phyloP scores from a whole-genome alignment of 352 stramenopile genomes.

The Phytophthora constricta region DNA sequence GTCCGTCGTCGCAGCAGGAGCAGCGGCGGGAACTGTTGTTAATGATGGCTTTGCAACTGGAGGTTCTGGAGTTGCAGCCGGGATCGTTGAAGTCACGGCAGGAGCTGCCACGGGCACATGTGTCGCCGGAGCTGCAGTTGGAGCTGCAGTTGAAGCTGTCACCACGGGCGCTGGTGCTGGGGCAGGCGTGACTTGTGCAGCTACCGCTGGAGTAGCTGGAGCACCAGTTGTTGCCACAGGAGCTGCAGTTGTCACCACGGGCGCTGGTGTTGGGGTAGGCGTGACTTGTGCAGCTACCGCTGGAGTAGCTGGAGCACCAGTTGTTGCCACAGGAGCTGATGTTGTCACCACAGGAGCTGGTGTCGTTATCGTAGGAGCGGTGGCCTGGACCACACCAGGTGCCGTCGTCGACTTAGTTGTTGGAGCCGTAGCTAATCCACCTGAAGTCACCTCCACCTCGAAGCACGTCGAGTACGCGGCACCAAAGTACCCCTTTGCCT shows the following conservation, averaged over 20 bases:
- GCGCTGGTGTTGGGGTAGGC: conserved; percentile 1
- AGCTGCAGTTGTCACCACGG: background rate
- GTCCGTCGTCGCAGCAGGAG: background rate
- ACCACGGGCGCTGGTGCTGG: conserved; percentile 2
- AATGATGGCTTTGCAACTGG: background rate
- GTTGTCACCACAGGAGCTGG: conserved; percentile 1
- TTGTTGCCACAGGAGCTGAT: background rate
- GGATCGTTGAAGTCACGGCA: background rate
- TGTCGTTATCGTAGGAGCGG: no score
- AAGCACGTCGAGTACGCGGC: conserved; percentile 76
- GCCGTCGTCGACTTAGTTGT: background rate
- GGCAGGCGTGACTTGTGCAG: background rate
- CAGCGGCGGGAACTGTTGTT: background rate
- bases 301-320: background rate
- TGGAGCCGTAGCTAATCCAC: background rate
- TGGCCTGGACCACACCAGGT: no score
- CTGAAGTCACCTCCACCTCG: conserved; percentile 56
- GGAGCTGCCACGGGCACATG: background rate
- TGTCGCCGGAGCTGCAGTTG: conserved; percentile 1
- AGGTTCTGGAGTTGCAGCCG: background rate
- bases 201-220: background rate
- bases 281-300: background rate
- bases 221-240: background rate
- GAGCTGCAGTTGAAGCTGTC: conserved; percentile 1
- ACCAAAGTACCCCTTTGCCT: conserved; percentile 66